A percentile compares a stretch with the other conserved stretches of the same genome.
These are phyloP conservation scores for Leishmania gerbilli DNA, from an alignment of 208 protist species.

Conservation along the genomic window DNA sequence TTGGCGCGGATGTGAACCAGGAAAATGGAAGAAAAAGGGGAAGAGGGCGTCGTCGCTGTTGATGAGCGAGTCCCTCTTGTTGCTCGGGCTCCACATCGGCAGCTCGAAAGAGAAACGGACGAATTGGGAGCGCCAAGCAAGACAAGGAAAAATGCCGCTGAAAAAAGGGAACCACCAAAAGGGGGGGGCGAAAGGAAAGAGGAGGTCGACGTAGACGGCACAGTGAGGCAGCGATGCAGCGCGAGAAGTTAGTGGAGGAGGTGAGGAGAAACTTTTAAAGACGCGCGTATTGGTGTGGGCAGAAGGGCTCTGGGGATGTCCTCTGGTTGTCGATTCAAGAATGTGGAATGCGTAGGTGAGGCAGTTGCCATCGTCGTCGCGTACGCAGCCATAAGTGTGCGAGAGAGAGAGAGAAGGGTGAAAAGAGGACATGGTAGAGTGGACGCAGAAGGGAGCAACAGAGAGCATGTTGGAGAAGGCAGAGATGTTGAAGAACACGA, in stretches of 20 bases:
- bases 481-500: no score
- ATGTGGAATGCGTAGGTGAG: background rate
- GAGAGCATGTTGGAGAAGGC: background rate
- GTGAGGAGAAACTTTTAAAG: background rate
- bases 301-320: background rate
- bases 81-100: conserved; percentile 7
- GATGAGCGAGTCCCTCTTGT: conserved; percentile 3
- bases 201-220: background rate
- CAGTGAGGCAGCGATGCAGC: background rate
- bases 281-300: background rate
- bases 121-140: background rate
- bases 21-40: conserved; percentile 17
- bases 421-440: background rate
- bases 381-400: background rate
- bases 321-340: background rate
- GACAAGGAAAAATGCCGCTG: no score
- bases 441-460: background rate
- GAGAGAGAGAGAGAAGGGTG: background rate
- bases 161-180: background rate
- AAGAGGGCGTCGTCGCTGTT: background rate
- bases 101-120: background rate
- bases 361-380: background rate
- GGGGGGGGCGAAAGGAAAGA: background rate
- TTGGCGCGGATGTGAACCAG: background rate
- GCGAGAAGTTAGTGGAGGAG: background rate